A percentile compares a stretch with the other conserved stretches of the same genome.
These are phyloP conservation scores for Colletotrichum coccodes DNA, from an alignment of 2,329 filamentous ascomycete species.

Conservation along the genomic window DNA sequence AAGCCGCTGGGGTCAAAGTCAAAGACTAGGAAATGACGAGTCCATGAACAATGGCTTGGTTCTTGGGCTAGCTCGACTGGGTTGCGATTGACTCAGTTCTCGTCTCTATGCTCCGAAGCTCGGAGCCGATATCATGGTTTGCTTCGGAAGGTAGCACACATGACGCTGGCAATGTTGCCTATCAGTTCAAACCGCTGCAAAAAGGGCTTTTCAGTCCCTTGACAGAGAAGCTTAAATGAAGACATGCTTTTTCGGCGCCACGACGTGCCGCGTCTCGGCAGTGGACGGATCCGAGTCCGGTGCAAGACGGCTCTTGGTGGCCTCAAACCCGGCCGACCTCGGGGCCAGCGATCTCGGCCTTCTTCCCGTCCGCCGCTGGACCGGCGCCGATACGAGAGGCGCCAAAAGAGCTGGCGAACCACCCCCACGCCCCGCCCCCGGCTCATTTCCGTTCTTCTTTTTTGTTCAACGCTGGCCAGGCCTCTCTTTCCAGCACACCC, in stretches of 20 bases:
- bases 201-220: neutral
- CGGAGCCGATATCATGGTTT: neutral
- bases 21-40: too few species aligned
- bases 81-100: neutral
- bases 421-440: slow-evolving; percentile 21
- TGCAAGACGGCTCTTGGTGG: neutral
- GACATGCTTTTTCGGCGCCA: too few species aligned
- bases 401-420: neutral
- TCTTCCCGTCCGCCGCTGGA: slow-evolving; percentile 4
- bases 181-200: neutral
- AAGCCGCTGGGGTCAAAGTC: too few species aligned
- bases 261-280: neutral
- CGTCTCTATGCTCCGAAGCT: neutral
- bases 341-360: slow-evolving; percentile 18
- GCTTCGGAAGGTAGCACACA: neutral
- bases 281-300: slow-evolving; percentile 20
- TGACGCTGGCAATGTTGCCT: neutral
- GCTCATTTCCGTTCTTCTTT: neutral
- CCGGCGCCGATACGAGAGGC: neutral
- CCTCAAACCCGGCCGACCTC: slow-evolving; percentile 22
- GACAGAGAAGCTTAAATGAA: too few species aligned
- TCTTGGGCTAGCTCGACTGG: neutral
- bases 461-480: neutral
- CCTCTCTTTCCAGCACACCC: neutral
- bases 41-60: neutral